phyloP scores from a whole-genome alignment of 2,329 filamentous ascomycete genomes.

The Aaosphaeria pasadenensis region DNA sequence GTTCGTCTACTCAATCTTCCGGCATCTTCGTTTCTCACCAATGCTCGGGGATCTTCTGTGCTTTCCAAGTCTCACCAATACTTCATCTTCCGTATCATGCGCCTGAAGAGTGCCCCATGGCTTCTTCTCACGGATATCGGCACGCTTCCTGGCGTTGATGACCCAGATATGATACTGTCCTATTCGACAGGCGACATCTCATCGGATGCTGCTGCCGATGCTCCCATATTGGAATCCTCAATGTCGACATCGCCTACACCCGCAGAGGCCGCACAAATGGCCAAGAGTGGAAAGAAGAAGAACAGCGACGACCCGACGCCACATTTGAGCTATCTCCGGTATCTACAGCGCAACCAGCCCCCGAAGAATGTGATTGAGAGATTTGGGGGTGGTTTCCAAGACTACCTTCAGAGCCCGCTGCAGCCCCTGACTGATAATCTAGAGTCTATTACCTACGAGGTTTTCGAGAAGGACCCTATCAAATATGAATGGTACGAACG shows the following conservation, averaged over 20 bases:
- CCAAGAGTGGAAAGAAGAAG: conserved; percentile 40
- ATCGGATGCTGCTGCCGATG: conserved; percentile 44
- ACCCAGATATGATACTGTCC: conserved; percentile 36
- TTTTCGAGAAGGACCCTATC: conserved; percentile 96
- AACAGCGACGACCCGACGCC: conserved; percentile 54
- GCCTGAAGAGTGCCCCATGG: conserved; percentile 58
- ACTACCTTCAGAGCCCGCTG: conserved; percentile 91
- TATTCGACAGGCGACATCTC: conserved; percentile 35
- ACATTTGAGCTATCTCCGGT: conserved; percentile 77
- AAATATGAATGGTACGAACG: conserved; percentile 96
- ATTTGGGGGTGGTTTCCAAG: conserved; percentile 75
- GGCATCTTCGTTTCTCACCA: conserved; percentile 54
- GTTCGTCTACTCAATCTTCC: conserved; percentile 56
- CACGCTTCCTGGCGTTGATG: conserved; percentile 49
- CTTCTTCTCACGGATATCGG: conserved; percentile 59
- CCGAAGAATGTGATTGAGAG: conserved; percentile 60
- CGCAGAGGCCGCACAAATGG: conserved; percentile 57
- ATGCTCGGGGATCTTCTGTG: conserved; percentile 58
- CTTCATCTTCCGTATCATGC: conserved; percentile 56
- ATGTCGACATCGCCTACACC: conserved; percentile 56
- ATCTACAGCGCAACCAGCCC: conserved; percentile 80
- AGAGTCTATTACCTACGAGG: conserved; percentile 95
- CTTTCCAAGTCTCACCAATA: conserved; percentile 58
- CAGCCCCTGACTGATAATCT: conserved; percentile 95
- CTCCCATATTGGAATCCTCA: conserved; percentile 23